phyloP scores from a whole-genome alignment of 257 asterid species.

The Petunia axillaris region DNA sequence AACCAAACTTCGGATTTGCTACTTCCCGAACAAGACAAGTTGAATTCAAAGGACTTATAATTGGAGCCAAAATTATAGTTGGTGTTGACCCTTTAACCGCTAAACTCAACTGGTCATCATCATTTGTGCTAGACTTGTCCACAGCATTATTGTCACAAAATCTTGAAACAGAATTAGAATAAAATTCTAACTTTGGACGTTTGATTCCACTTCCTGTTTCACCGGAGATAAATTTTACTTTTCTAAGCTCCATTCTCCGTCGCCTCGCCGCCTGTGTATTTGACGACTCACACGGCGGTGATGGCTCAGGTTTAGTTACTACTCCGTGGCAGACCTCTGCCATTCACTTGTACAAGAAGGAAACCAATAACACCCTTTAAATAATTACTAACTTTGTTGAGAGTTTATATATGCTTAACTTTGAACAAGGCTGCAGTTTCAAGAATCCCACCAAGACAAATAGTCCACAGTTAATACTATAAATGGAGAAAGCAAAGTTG shows the following conservation, averaged over 20 bases:
- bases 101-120: neutral
- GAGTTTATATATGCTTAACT: neutral
- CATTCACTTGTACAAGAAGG: slow-evolving; percentile 37
- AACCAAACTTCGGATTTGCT: slow-evolving; percentile 51
- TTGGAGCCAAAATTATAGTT: slow-evolving; percentile 25
- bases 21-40: neutral
- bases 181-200: slow-evolving; percentile 45
- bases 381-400: neutral
- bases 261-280: slow-evolving; percentile 51
- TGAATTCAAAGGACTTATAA: slow-evolving; percentile 23
- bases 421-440: neutral
- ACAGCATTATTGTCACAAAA: slow-evolving; percentile 32
- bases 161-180: slow-evolving; percentile 23
- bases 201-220: slow-evolving; percentile 29
- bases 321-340: slow-evolving; percentile 66
- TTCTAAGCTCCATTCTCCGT: slow-evolving; percentile 60
- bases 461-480: too few species aligned
- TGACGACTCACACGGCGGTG: slow-evolving; percentile 38
- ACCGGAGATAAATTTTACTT: slow-evolving; percentile 36
- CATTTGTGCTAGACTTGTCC: slow-evolving; percentile 24
- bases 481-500: too few species aligned
- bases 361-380: neutral
- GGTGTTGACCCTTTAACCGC: slow-evolving; percentile 11
- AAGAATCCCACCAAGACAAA: neutral
- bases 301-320: slow-evolving; percentile 42